Base-by-base conservation (phyloP, 805 yeast species). In the Metschnikowia lachancei region DNA sequence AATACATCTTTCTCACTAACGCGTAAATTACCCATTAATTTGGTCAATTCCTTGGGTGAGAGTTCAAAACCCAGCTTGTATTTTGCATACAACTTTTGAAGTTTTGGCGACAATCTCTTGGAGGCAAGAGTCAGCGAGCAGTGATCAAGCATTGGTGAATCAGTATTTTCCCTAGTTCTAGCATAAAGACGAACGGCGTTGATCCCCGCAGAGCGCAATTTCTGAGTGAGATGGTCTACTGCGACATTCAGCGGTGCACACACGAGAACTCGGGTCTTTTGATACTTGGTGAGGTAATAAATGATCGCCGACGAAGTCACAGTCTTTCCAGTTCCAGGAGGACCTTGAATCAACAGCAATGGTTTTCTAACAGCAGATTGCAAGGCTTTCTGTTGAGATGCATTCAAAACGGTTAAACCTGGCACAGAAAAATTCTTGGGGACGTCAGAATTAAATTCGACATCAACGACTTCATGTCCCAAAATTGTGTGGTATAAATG, bases 211-310 rank as follows among this genome's bases (percentile, higher is more conserved):
- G 65, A 62, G 44, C 81, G 77, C 35, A 91, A 70, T 57, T 90
- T 85, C 9, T 75, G 76, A 2, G 96, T 88, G 46, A 91, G 73
- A 68, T 91, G 96, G 63, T 91, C 97, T 28, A 88, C 96, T 0
- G 97, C 97, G 41, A 91, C 92, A 64, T 91, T 91, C 17, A 96
- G 90, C 18, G 97, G 97, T 3, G 97, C 97, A 72, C 96, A 88
- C 2, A 90, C 97, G 34, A 91, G 72, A 8, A 90, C 81, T 51
- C 80, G 78, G 39, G 80, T 82, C 45, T 78, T 78, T 55, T 78
- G 80, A 50, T 82, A 59, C 48, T 80, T 78, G 2, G 82, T 74
- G 44, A 89, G 68, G 58, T 88, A 96, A 56, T 87, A 84, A 26
- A 90, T 79, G 47, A 91, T 87, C 0, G 95, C 83, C 1, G 96